Percentiles rank a stretch among this genome's conserved stretches.
phyloP scores from a whole-genome alignment of 2,329 filamentous ascomycete genomes.

The Venturia aucupariae region DNA sequence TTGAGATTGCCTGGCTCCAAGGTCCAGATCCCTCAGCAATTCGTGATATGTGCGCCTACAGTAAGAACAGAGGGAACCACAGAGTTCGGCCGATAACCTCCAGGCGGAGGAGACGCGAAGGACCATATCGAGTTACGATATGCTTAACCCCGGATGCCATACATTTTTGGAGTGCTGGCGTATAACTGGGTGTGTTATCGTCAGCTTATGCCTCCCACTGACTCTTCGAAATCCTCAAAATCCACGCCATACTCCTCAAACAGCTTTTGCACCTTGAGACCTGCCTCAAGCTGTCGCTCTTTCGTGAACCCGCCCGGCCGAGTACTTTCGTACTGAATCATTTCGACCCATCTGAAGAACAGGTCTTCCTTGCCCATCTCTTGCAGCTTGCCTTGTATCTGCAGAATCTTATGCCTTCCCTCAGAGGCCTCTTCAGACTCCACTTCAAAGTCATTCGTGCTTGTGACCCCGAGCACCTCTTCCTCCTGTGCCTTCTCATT shows the following conservation, averaged over 20 bases:
- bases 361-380: constrained; percentile 71
- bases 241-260: constrained; percentile 70
- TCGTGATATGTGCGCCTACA: not conserved
- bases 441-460: constrained; percentile 19
- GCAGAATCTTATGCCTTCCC: no score
- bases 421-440: no score
- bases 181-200: not conserved
- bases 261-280: constrained; percentile 63
- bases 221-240: constrained; percentile 70
- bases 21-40: not conserved
- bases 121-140: not conserved
- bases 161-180: not conserved
- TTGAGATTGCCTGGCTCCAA: not conserved
- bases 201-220: constrained; percentile 45
- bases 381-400: no score
- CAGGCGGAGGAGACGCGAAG: not conserved
- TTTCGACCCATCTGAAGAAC: constrained; percentile 88
- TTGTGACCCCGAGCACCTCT: constrained; percentile 20
- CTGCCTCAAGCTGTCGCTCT: constrained; percentile 63
- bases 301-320: constrained; percentile 68
- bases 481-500: constrained; percentile 33
- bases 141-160: no score
- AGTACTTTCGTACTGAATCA: constrained; percentile 79
- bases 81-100: not conserved
- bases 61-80: not conserved